Conservation (phyloP, 148 eudicot species). For the Talinum fruticosum region DNA sequence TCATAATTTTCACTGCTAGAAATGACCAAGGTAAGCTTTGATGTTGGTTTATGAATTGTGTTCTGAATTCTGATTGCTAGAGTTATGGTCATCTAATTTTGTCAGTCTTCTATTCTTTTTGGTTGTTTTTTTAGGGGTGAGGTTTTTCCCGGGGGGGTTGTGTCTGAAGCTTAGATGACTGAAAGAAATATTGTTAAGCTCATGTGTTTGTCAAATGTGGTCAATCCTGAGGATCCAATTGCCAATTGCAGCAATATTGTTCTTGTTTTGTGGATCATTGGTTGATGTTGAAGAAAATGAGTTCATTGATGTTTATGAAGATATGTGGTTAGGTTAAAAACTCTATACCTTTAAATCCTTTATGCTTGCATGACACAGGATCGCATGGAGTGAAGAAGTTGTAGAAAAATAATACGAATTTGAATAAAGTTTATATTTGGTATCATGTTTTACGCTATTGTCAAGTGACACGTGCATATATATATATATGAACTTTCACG, state of each 20-base stretch:
- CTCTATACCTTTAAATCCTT: background rate
- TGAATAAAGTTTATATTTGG: background rate
- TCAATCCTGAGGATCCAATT: too few species aligned
- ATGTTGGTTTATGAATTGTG: background rate
- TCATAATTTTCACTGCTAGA: constrained; percentile 59
- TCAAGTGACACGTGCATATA: background rate
- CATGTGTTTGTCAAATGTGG: too few species aligned
- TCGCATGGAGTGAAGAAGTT: background rate
- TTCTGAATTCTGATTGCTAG: too few species aligned
- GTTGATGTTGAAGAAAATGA: background rate
- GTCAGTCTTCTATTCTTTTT: too few species aligned
- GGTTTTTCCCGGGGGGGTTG: too few species aligned
- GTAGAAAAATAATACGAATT: too few species aligned
- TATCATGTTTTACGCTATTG: background rate
- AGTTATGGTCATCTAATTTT: too few species aligned
- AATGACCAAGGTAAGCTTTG: constrained; percentile 50
- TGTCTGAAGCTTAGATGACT: background rate
- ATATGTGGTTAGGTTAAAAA: background rate
- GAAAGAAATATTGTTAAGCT: too few species aligned
- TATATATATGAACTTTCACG: background rate
- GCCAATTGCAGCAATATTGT: too few species aligned
- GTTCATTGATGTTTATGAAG: background rate
- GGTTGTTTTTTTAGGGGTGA: too few species aligned
- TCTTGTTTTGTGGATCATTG: background rate
- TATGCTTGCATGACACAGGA: background rate